Conservation (phyloP, 768 basidiomycete species). For the Rhodotorula babjevae region DNA sequence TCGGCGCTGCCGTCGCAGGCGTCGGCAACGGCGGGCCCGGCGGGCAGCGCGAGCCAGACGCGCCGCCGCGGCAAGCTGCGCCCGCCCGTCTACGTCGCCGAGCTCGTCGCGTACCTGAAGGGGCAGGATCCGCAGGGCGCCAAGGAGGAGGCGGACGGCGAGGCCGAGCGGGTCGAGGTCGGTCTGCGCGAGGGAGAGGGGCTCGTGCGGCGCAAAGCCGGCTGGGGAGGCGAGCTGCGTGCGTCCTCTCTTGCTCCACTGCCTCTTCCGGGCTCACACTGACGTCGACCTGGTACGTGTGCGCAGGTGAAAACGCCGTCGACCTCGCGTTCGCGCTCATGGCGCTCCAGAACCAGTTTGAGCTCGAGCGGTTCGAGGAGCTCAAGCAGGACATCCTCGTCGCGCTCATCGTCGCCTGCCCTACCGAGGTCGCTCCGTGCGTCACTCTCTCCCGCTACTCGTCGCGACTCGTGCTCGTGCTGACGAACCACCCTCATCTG, state of each 20-base stretch:
- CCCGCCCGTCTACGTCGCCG: constrained; percentile 84
- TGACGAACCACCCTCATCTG: constrained; percentile 1
- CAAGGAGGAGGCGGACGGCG: constrained; percentile 58
- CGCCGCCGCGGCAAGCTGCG: constrained; percentile 67
- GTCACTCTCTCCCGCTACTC: constrained; percentile 45
- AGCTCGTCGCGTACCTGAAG: constrained; percentile 73
- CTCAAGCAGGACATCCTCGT: constrained; percentile 70
- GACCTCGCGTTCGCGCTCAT: constrained; percentile 67
- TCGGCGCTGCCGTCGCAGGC: constrained; percentile 61
- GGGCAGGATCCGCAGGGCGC: constrained; percentile 51
- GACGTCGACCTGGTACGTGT: no score
- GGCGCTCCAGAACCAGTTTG: constrained; percentile 73
- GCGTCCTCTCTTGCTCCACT: constrained; percentile 42
- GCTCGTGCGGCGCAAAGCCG: constrained; percentile 73
- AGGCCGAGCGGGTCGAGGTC: constrained; percentile 73
- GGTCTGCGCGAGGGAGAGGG: constrained; percentile 73
- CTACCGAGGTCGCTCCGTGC: constrained; percentile 72
- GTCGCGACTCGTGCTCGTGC: not conserved
- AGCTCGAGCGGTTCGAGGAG: constrained; percentile 70
- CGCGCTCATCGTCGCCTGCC: constrained; percentile 75
- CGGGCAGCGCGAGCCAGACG: constrained; percentile 61
- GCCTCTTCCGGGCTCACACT: no score
- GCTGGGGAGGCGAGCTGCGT: constrained; percentile 87
- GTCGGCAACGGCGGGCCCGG: not conserved
- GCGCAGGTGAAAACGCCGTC: no score